Conservation (phyloP, 108 stramenopile genomes). For the Asterionellopsis glacialis region DNA sequence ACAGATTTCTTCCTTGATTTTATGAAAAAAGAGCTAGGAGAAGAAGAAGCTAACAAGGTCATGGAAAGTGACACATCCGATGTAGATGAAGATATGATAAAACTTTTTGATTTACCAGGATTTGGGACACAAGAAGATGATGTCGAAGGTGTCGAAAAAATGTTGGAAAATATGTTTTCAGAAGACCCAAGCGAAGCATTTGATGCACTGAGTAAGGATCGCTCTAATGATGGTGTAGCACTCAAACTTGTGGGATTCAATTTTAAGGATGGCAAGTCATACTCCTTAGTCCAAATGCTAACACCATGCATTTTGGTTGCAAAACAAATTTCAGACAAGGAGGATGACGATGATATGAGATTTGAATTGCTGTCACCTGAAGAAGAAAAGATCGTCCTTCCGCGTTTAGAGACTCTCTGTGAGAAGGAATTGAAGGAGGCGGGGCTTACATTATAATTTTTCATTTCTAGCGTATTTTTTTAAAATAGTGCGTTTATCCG, state of each 20-base stretch:
- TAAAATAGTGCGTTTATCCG: too few species aligned
- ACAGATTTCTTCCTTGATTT: constrained; percentile 34
- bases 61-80: constrained; percentile 19
- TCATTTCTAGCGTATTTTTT: too few species aligned
- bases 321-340: background rate
- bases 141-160: constrained; percentile 21
- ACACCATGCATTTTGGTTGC: constrained; percentile 27
- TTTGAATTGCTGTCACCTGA: constrained; percentile 43
- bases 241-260: constrained; percentile 42
- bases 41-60: constrained; percentile 36
- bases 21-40: constrained; percentile 46
- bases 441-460: constrained; percentile 16
- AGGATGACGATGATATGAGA: constrained; percentile 13
- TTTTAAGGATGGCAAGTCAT: constrained; percentile 27
- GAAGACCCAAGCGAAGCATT: constrained; percentile 8
- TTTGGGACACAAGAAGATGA: constrained; percentile 25
- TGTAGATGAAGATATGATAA: constrained; percentile 23
- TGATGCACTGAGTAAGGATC: constrained; percentile 14
- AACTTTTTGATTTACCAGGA: constrained; percentile 31
- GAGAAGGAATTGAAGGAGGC: constrained; percentile 22
- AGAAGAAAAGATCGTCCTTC: constrained; percentile 34
- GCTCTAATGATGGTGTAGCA: constrained; percentile 24
- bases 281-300: constrained; percentile 40
- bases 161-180: constrained; percentile 22
- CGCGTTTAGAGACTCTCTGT: constrained; percentile 35